Base-by-base conservation (phyloP, 495 filamentous ascomycete genomes). In the Hypoxylon fuscum region DNA sequence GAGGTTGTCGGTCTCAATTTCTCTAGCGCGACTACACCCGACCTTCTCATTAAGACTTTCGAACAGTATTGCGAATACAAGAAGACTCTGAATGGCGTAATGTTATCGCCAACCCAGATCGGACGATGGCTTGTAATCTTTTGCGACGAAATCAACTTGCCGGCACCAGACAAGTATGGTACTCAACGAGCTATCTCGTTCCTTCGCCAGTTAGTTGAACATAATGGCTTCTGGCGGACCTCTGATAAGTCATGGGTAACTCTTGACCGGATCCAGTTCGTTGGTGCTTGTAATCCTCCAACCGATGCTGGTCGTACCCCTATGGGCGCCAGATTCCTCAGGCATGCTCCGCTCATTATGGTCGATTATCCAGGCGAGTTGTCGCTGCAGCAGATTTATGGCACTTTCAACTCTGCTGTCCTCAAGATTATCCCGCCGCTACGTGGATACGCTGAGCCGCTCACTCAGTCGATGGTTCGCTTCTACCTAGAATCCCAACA, bases 31-130 rank as follows among this genome's bases (percentile, higher is more conserved):
- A 99, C 95, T 1, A 98, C 96, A 1, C 96, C 95, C 12, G 96
- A 97, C 75, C 85, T 99, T 20, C 84, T 99, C 60, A 90, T 99
- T 77, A 98, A 98, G 82, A 98, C 96, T 0, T 97, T 99, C 60
- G 95, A 98, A 77, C 95, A 99, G 73, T 97, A 99, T 72, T 99
- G 95, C 74, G 95, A 99, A 74, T 99, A 99, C 76, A 91, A 91
- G 77, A 98, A 98, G 83, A 98, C 95, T 12, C 79, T 98, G 20
- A 98, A 94, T 66, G 95, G 95, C 42, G 91, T 98, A 20, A 89
- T 97, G 61, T 89, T 99, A 70, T 96, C 94, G 43, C 95, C 95
- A 1, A 95, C 87, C 41, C 96, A 98, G 69, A 94, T 99, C 70
- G 95, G 95, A 25, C 89, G 96, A 64, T 99, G 95, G 95, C 83